Base-by-base conservation (phyloP, 2,329 filamentous ascomycete genomes). In the Trichoderma hamatum region DNA sequence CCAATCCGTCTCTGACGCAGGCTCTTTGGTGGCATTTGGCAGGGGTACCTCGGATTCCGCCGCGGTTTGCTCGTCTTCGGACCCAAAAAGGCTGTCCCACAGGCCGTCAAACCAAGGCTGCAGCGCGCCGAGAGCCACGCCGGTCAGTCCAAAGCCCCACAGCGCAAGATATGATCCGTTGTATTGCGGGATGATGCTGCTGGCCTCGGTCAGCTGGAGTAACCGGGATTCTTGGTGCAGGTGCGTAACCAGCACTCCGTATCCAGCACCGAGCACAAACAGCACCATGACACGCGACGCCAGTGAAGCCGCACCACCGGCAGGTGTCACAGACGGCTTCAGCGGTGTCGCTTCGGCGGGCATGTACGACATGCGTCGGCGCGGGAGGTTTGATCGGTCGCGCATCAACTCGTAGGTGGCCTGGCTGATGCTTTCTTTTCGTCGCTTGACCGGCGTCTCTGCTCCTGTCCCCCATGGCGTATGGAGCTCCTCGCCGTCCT, bases 21-120 rank as follows among this genome's bases (percentile, higher is more conserved):
- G 66, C 61, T 80, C 77, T 63, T 78, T 74, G 62, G 64, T 55
- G 21, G 70, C 61, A 1, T 46, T n/a, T 46, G 70, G 73, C 43
- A 66, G 74, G 34, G 73, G 75, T 55, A 75, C 79, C 10, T 77
- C 78, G 4, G 26, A 73, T 4, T 74, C 75, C 1, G 14, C 36
- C n/a, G 34, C 34, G 7, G 14, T 9, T 46, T 75, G 77, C 16
- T 75, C 75, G 7, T 76, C 75, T 14, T 78, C 78, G 52, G 77
- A 75, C 10, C 82, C 81, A 72, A 84, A 81, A 9, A 82, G 78
- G 54, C 85, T 82, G 70, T 90, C 88, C 88, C 92, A 96, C 11
- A 94, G 78, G 13, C 86, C 82, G 78, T 99, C 96, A 24, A 97
- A 86, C 87, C 90, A 95, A 1, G 96, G 96, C 69, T 98, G 81